Conservation (phyloP, 352 stramenopile species). For the Phytopythium kandeliae region DNA sequence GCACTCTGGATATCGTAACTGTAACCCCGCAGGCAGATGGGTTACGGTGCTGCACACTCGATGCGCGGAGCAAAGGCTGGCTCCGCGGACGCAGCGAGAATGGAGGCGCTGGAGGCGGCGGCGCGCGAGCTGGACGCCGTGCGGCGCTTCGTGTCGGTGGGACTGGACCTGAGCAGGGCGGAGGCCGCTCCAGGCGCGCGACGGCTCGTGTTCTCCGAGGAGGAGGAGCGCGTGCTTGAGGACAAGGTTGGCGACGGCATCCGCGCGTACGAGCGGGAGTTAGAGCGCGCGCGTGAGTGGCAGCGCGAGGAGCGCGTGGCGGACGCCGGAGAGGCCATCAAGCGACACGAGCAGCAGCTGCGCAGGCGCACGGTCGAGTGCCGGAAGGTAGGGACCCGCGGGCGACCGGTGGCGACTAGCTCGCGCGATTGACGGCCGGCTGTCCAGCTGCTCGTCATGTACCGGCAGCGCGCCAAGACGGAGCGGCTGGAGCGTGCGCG, state of each 20-base stretch:
- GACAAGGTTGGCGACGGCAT: constrained; percentile 49
- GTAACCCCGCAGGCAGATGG: too few species aligned
- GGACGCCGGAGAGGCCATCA: constrained; percentile 18
- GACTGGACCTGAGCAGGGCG: constrained; percentile 18
- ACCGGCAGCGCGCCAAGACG: constrained; percentile 53
- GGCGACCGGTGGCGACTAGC: too few species aligned
- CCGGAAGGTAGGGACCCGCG: constrained; percentile 32
- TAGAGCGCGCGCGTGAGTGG: constrained; percentile 37
- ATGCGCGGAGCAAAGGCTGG: too few species aligned
- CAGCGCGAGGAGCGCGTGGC: constrained; percentile 28
- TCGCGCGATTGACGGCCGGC: too few species aligned
- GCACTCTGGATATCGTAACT: too few species aligned
- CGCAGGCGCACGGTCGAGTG: constrained; percentile 29
- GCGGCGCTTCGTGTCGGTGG: constrained; percentile 36
- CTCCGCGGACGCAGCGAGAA: constrained; percentile 4
- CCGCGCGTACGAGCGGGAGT: constrained; percentile 21
- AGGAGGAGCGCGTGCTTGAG: constrained; percentile 60
- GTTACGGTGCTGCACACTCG: too few species aligned
- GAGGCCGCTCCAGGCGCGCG: constrained; percentile 12
- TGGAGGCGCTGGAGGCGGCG: constrained; percentile 37
- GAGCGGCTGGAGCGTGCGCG: constrained; percentile 52
- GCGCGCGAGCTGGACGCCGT: constrained; percentile 41
- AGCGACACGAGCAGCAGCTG: constrained; percentile 23
- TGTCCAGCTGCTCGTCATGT: constrained; percentile 41
- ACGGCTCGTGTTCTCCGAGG: constrained; percentile 35